phyloP scores from a whole-genome alignment of 2,329 filamentous ascomycete species.

The Colletotrichum lindemuthianum region DNA sequence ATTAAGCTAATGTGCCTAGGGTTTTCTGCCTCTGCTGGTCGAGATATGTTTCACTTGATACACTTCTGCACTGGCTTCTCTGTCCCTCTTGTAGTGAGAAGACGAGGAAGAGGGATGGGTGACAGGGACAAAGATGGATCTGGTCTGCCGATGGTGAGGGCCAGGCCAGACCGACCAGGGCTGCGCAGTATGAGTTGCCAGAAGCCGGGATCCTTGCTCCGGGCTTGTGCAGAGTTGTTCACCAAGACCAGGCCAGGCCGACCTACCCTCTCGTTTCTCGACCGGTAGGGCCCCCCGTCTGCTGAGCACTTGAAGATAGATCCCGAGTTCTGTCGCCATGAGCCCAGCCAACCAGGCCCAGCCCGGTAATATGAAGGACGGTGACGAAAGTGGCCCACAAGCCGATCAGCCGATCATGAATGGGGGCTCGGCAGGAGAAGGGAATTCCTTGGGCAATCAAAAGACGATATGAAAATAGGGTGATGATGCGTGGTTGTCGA shows the following conservation, averaged over 20 bases:
- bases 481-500: neutral
- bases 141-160: slow-evolving; percentile 5
- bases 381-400: neutral
- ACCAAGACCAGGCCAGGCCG: neutral
- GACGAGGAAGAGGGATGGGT: neutral
- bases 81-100: neutral
- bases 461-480: neutral
- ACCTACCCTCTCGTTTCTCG: no score
- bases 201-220: neutral
- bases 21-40: slow-evolving; percentile 2
- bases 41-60: slow-evolving; percentile 24
- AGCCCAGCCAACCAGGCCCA: neutral
- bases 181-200: no score
- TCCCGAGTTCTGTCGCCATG: neutral
- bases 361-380: neutral
- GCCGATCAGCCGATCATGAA: slow-evolving; percentile 22
- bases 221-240: slow-evolving; percentile 8
- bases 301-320: slow-evolving; percentile 3
- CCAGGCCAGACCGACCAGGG: neutral
- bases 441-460: slow-evolving; percentile 2
- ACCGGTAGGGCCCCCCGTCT: neutral
- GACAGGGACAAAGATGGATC: slow-evolving; percentile 4
- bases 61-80: slow-evolving; percentile 8
- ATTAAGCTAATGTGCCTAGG: slow-evolving; percentile 1
- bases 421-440: neutral